Base-by-base conservation (phyloP, 2,329 filamentous ascomycete species). In the Calycina marina region DNA sequence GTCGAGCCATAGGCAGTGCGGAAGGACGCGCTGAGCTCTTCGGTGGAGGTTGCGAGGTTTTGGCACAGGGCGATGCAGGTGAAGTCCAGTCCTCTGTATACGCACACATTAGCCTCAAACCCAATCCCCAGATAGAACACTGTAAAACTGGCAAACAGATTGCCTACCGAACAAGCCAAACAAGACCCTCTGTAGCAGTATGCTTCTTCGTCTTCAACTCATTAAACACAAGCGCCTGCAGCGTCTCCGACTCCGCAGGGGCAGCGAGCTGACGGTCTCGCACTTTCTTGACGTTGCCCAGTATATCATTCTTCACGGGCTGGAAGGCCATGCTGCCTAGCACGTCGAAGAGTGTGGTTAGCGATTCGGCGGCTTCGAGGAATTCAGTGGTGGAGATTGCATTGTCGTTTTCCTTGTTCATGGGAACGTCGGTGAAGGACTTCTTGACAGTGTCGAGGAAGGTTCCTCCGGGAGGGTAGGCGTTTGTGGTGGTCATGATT, bases 281-380 rank as follows among this genome's bases (percentile, higher is more conserved):
- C 57, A 96, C 68, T 80, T 98, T 96, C 71, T 85, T 86, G 62
- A 96, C 71, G 61, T 98, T 98, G 55, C 82, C 82, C 30, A 72
- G 57, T 64, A 98, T 81, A 59, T 98, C 90, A 46, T 61, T 79
- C 70, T 93, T 94, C 54, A 96, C 88, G 15, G 83, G 80, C 34
- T 67, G 73, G 61, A 98, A 96, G 43, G 86, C 85, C 18, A 79
- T 71, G 27, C 69, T 67, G 40, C 73, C 73, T 32, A 79, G 63
- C 35, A 67, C 58, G 54, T 78, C 83, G 52, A 96, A 96, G 40
- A 98, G 72, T 40, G 74, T 80, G 32, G 79, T 80, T 56, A 96
- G 61, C 35, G 81, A 76, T 68, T 94, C 85, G 32, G 84, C 72
- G 36, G 90, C 90, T 44, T 93, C 81, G 42, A 96, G 77, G 60